Base-by-base conservation (phyloP, 805 yeast genomes). In the Candida sonorensis region DNA sequence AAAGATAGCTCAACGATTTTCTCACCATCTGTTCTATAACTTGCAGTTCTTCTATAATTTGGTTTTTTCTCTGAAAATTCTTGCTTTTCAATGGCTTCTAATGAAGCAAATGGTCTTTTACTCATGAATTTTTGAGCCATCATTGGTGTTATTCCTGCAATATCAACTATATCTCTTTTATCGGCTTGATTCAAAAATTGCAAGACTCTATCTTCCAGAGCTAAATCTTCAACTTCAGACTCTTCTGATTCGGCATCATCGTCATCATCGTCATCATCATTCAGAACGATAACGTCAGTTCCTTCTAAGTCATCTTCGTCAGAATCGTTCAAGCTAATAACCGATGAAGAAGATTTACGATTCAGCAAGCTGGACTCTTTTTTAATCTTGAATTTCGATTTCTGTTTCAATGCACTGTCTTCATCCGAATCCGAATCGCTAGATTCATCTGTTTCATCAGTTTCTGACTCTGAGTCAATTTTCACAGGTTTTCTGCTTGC, bases 111-210 rank as follows among this genome's bases (percentile, higher is more conserved):
- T 1, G 97, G 97, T 45, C 98, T 68, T 36, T 67, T 64, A 5
- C 66, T 57, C n/a, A 84, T 66, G 12, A 92, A 60, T 6, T 64
- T 40, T 20, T 75, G 69, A 0, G 94, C 96, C 18, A 74, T 64
- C 7, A 67, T 72, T 9, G 83, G 77, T 1, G 75, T 64, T 30
- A 86, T 77, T 18, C 77, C 77, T 6, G 92, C 75, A 20, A 88
- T 75, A 59, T 90, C 97, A 9, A 81, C 72, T 27, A 92, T 62
- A 51, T 88, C 95, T 35, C 77, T 73, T 2, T 63, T 65, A 11
- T 82, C 72, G 1, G 94, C 90, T 10, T 75, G 71, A 56, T 92
- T 92, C 41, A 90, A 65, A 45, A 92, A 87, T 27, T 77, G 72
- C 29, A 88, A 59, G 17, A 86, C 73, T 37, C 84, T 77, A 11